A percentile compares a stretch with the other conserved stretches of the same genome.
phyloP scores from a whole-genome alignment of 2,329 filamentous ascomycete species.

The Blastomyces emzantsi region DNA sequence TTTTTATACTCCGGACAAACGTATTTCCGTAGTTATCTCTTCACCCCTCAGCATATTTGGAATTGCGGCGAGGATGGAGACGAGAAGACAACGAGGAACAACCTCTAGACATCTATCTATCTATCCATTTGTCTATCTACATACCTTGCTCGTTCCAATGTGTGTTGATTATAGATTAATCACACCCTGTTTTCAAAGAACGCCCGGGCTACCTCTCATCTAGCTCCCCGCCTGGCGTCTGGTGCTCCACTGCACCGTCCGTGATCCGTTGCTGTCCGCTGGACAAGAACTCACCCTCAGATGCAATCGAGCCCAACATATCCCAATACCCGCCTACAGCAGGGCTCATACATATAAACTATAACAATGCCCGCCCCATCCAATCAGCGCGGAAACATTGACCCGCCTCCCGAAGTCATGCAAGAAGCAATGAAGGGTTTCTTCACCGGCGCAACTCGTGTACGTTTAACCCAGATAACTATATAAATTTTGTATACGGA shows the following conservation, averaged over 20 bases:
- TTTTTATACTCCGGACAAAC: background rate
- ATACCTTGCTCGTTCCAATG: background rate
- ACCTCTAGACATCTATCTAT: background rate
- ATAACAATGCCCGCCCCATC: constrained; percentile 36
- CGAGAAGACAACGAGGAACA: background rate
- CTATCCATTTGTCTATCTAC: background rate
- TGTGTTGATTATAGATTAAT: background rate
- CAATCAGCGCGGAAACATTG: constrained; percentile 30
- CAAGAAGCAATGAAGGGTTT: constrained; percentile 36
- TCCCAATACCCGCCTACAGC: background rate
- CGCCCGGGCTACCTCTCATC: background rate
- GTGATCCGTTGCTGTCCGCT: background rate
- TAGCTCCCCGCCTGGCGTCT: background rate
- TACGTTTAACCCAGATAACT: constrained; percentile 20
- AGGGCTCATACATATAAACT: constrained; percentile 1
- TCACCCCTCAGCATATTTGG: background rate
- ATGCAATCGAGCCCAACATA: background rate
- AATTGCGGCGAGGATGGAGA: background rate
- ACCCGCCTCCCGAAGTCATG: constrained; percentile 36
- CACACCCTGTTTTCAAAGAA: background rate
- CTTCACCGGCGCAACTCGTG: constrained; percentile 35
- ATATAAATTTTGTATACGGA: background rate
- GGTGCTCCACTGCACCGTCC: background rate
- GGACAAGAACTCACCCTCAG: background rate
- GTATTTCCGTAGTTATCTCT: background rate